These are phyloP conservation scores for Daldinia bambusicola DNA, from an alignment of 495 filamentous ascomycete genomes.

Conservation along the genomic window DNA sequence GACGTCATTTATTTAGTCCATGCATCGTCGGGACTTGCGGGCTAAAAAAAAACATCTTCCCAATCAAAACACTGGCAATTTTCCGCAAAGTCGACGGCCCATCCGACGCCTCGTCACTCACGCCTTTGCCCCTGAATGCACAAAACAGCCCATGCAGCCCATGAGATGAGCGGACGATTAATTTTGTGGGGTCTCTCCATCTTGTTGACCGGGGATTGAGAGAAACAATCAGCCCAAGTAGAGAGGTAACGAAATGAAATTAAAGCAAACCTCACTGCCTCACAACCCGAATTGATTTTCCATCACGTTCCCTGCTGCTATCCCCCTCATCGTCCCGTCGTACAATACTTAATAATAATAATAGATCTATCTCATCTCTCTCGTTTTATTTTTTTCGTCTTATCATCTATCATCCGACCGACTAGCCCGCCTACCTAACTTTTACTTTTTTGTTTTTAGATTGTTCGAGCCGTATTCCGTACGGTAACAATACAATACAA, in stretches of 20 bases:
- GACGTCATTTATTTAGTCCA: constrained; percentile 32
- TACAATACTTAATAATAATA: constrained; percentile 2
- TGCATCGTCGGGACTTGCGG: constrained; percentile 20
- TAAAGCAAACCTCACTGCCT: constrained; percentile 40
- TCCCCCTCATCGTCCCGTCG: not conserved
- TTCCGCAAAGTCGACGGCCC: constrained; percentile 30
- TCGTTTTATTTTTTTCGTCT: not conserved
- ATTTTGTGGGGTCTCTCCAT: constrained; percentile 30
- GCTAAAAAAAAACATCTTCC: constrained; percentile 36
- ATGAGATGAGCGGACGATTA: constrained; percentile 42
- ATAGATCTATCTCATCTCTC: not conserved
- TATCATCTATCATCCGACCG: not conserved
- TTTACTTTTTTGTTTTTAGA: not conserved
- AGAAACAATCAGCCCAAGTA: constrained; percentile 35
- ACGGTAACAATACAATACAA: not conserved
- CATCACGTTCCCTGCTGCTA: constrained; percentile 17
- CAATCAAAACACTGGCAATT: constrained; percentile 41
- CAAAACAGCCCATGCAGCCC: constrained; percentile 41
- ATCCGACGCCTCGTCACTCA: constrained; percentile 13
- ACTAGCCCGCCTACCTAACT: not conserved
- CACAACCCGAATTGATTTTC: constrained; percentile 20
- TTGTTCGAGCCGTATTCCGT: not conserved
- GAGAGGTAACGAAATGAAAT: constrained; percentile 42
- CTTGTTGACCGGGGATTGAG: constrained; percentile 35
- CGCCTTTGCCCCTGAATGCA: constrained; percentile 40